Conservation (phyloP, 2,329 filamentous ascomycete species). For the Alternaria dauci region DNA sequence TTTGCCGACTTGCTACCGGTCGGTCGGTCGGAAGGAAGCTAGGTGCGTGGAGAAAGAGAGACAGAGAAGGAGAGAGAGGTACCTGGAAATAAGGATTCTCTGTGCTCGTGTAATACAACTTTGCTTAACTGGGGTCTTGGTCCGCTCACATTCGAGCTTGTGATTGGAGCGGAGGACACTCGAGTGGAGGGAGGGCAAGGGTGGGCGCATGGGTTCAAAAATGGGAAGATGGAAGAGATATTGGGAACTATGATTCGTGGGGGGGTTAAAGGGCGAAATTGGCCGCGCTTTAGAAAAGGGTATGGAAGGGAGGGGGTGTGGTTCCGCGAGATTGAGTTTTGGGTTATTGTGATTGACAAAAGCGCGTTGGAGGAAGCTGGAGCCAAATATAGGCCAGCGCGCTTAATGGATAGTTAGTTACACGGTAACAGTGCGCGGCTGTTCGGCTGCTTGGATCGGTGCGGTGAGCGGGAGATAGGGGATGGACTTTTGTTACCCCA, state of each 20-base stretch:
- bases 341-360: neutral
- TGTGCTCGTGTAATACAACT: neutral
- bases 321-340: neutral
- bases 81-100: slow-evolving; percentile 1
- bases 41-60: neutral
- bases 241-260: slow-evolving; percentile 1
- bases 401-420: neutral
- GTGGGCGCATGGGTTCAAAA: neutral
- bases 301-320: neutral
- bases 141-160: neutral
- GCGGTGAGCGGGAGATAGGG: neutral
- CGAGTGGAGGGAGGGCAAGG: neutral
- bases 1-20: slow-evolving; percentile 2
- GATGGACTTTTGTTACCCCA: neutral
- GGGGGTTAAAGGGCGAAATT: neutral
- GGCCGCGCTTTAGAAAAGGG: neutral
- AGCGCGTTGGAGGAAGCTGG: neutral
- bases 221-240: neutral
- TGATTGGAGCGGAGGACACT: neutral
- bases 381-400: neutral
- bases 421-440: neutral
- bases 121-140: slow-evolving; percentile 1
- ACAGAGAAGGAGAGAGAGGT: neutral
- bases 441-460: neutral
- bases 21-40: neutral